Evolutionary conservation across 2,329 filamentous ascomycete genomes (phyloP).

Genomic region (Claviceps quebecensis): DNA sequence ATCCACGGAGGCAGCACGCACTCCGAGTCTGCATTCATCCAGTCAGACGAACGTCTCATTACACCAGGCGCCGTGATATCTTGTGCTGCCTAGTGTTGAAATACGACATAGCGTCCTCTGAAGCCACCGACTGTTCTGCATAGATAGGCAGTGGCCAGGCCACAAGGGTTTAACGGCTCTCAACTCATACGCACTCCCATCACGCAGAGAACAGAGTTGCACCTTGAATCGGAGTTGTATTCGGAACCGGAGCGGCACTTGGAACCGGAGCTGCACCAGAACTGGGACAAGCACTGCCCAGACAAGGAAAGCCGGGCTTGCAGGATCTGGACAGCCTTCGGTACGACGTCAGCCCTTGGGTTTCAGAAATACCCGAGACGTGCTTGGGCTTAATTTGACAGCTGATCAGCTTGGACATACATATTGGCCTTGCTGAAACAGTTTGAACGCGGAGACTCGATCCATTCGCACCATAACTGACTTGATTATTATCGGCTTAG

Average conservation of each 20-base stretch:
- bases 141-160: neutral
- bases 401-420: neutral
- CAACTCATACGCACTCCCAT: neutral
- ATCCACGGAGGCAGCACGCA: neutral
- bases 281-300: neutral
- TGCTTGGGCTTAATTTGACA: neutral
- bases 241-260: neutral
- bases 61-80: neutral
- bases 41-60: neutral
- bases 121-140: neutral
- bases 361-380: neutral
- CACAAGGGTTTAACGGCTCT: neutral
- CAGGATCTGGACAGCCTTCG: neutral
- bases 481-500: neutral
- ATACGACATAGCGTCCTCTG: neutral
- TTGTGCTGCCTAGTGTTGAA: neutral
- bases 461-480: neutral
- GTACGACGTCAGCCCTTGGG: neutral
- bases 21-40: neutral
- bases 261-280: neutral
- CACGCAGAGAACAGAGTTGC: neutral
- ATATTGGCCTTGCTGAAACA: neutral
- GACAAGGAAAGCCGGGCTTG: neutral
- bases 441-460: neutral
- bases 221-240: neutral